Conservation (phyloP, 2,329 filamentous ascomycete species). For the Alternaria arbusti region DNA sequence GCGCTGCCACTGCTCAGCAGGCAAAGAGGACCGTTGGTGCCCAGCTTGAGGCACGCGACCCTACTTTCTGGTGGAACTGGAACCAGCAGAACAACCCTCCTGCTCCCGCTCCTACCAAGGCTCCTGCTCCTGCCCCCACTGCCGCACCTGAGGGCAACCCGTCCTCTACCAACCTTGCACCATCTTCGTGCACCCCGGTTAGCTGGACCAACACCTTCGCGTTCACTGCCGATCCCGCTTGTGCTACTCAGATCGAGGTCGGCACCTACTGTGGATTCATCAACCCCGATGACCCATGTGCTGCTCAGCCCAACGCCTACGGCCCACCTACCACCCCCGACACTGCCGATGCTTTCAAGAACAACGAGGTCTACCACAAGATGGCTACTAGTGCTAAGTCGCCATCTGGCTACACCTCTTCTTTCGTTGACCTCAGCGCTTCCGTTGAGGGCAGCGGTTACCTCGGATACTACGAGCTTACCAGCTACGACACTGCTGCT, state of each 20-base stretch:
- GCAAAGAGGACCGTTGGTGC: conserved; percentile 17
- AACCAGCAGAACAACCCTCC: conserved; percentile 3
- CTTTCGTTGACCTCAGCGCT: conserved; percentile 27
- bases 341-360: conserved; percentile 32
- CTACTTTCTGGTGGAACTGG: conserved; percentile 9
- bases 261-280: conserved; percentile 37
- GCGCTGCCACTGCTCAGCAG: conserved; percentile 16
- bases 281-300: conserved; percentile 35
- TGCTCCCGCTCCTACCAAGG: neutral
- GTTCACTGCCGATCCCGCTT: conserved; percentile 29
- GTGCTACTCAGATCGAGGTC: conserved; percentile 28
- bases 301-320: conserved; percentile 31
- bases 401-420: conserved; percentile 23
- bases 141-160: conserved; percentile 13
- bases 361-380: conserved; percentile 27
- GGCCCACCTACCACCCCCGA: conserved; percentile 29
- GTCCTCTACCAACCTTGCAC: conserved; percentile 24
- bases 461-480: conserved; percentile 32
- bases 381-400: conserved; percentile 30
- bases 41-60: conserved; percentile 5
- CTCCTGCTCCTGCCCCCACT: neutral
- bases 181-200: conserved; percentile 28
- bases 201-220: conserved; percentile 30
- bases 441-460: conserved; percentile 27
- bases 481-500: conserved; percentile 25